Evolutionary conservation across 495 filamentous ascomycete genomes (phyloP), one percentile per base, ranked within the genome.

Genomic region (Penicillium angulare): DNA sequence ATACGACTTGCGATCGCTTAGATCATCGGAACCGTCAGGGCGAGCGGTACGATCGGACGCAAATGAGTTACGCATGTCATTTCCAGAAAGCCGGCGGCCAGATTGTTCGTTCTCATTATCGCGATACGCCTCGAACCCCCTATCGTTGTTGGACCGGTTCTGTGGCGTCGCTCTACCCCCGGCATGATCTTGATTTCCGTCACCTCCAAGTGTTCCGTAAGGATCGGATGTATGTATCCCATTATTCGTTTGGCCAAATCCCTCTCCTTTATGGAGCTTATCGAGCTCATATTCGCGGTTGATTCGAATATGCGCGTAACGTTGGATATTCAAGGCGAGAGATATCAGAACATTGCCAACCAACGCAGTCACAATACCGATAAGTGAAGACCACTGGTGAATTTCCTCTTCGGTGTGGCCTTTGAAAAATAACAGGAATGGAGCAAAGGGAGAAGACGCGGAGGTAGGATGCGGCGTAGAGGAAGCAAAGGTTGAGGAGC

Each of bases 281-380:
- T 82, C 74, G 20, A 75, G 76, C 26, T 83, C 81, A 43, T 76
- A 80, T 66, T 86, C 82, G 49, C 74, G 65, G 15, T 81, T 77
- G 43, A 97, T 79, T 31, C 87, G 80, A 47, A 93, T 88, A 64
- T 98, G 93, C 15, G 92, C 91, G 65, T 97, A 97, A 44, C 95
- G 88, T 66, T 97, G 93, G 39, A 93, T 89, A 56, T 98, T 98
- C 49, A 98, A 87, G 12, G 93, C 93, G 46, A 97, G 79, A 4
- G 92, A 95, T 31, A 98, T 97, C 46, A 98, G 75, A 27, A 96
- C 77, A 65, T 97, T 97, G 27, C 93, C 93, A 40, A 81, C 75
- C 63, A 98, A 90, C 32, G 93, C 92, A 1, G 92, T 92, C 39
- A 91, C 66, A 59, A 98, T 97, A 58, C 93, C 93, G 59, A 98